phyloP scores from a whole-genome alignment of 2,329 filamentous ascomycete species.

The Sporothrix brunneoviolacea region DNA sequence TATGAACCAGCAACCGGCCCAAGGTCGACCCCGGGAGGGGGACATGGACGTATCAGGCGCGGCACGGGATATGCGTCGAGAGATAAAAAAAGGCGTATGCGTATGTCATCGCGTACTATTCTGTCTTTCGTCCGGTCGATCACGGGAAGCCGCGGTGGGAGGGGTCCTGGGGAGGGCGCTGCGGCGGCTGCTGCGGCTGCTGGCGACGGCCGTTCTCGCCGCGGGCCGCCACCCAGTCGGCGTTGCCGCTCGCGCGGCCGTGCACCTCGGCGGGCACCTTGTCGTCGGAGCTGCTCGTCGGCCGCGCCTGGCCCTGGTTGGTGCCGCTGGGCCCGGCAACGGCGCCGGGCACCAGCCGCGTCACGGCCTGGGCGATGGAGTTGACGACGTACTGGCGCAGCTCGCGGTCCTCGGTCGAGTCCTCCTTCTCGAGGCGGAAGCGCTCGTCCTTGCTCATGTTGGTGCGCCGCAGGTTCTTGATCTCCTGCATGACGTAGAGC shows the following conservation, averaged over 20 bases:
- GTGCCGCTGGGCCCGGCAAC: slow-evolving; percentile 19
- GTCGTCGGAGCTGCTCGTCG: slow-evolving; percentile 38
- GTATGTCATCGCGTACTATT: too few relatives aligned
- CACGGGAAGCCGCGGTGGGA: slow-evolving; percentile 18
- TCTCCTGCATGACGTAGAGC: slow-evolving; percentile 86
- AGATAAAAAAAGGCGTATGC: too few relatives aligned
- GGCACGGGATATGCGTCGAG: too few relatives aligned
- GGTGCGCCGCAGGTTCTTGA: slow-evolving; percentile 72
- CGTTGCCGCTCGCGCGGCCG: slow-evolving; percentile 32
- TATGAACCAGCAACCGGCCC: neutral
- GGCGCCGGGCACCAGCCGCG: slow-evolving; percentile 53
- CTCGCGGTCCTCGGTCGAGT: slow-evolving; percentile 67
- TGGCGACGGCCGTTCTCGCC: slow-evolving; percentile 27
- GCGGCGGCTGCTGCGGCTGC: slow-evolving; percentile 18
- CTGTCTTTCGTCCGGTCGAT: too few relatives aligned
- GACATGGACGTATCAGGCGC: too few relatives aligned
- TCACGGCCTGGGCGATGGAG: slow-evolving; percentile 66
- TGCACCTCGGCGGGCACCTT: slow-evolving; percentile 57
- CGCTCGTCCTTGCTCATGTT: slow-evolving; percentile 83
- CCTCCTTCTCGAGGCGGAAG: slow-evolving; percentile 74
- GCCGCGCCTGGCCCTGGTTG: slow-evolving; percentile 17
- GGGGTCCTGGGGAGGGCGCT: slow-evolving; percentile 20
- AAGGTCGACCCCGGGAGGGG: too few relatives aligned
- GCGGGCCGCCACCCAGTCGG: slow-evolving; percentile 31
- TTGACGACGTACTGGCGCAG: slow-evolving; percentile 67